Conservation (phyloP, 2,329 filamentous ascomycete genomes). For the Paecilomyces dactylethromorphus region DNA sequence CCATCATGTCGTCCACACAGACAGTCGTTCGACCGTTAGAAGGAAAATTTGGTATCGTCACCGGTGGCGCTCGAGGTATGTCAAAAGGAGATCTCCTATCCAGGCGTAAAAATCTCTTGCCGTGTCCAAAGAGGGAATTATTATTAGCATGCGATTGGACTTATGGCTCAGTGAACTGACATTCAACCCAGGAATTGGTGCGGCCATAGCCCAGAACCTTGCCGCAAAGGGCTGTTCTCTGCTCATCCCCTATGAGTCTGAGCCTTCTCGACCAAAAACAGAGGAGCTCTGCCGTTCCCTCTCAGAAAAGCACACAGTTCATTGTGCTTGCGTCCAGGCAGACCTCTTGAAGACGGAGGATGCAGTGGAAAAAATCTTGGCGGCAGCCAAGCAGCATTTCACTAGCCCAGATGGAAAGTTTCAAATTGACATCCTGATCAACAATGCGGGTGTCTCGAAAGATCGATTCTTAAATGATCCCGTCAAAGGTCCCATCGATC, state of each 20-base stretch:
- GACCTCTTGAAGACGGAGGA: slow-evolving; percentile 61
- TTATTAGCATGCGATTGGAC: no score
- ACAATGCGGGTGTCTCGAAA: slow-evolving; percentile 67
- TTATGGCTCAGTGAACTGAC: neutral
- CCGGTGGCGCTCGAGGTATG: slow-evolving; percentile 70
- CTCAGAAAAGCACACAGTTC: slow-evolving; percentile 50
- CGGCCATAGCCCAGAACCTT: slow-evolving; percentile 62
- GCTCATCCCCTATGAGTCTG: slow-evolving; percentile 65
- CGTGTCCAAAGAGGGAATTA: no score
- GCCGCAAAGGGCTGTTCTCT: slow-evolving; percentile 64
- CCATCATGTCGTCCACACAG: slow-evolving; percentile 3
- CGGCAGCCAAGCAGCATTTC: slow-evolving; percentile 54
- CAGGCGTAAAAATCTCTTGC: slow-evolving; percentile 5
- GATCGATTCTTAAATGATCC: slow-evolving; percentile 54
- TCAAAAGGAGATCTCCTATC: neutral
- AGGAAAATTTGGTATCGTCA: slow-evolving; percentile 72
- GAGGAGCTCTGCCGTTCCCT: slow-evolving; percentile 53
- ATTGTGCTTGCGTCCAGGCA: slow-evolving; percentile 59
- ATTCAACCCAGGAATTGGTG: slow-evolving; percentile 61
- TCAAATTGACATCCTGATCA: slow-evolving; percentile 76
- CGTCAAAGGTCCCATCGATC: slow-evolving; percentile 53
- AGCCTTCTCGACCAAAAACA: slow-evolving; percentile 49
- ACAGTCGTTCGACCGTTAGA: slow-evolving; percentile 43
- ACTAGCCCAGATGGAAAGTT: slow-evolving; percentile 41
- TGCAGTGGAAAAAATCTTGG: slow-evolving; percentile 51